phyloP scores from a whole-genome alignment of 441 rosid genomes.

The Pelargonium australe region DNA sequence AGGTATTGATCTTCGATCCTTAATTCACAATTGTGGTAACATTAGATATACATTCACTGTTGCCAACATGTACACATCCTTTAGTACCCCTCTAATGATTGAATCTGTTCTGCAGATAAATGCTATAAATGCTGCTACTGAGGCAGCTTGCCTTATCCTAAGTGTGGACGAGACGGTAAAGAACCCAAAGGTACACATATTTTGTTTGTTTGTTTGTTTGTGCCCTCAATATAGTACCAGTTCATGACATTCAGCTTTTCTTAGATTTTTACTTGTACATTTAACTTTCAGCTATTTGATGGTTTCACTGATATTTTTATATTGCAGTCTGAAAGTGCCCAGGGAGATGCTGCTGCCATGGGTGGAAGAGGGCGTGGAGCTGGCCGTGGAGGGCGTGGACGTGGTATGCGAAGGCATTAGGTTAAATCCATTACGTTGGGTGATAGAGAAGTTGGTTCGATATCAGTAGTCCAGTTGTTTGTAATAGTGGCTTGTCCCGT shows the following conservation, averaged over 20 bases:
- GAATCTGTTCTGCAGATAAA: conserved; percentile 50
- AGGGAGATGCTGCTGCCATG: conserved; percentile 98
- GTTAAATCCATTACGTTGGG: too few species aligned
- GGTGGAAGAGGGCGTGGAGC: conserved; percentile 51
- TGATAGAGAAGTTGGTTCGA: too few species aligned
- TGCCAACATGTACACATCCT: not conserved
- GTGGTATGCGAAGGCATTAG: conserved; percentile 73
- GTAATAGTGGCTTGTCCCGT: not conserved
- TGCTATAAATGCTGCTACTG: conserved; percentile 98
- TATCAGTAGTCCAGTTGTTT: not conserved
- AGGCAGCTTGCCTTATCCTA: conserved; percentile 91
- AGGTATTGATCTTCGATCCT: conserved; percentile 37
- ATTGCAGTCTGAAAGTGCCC: conserved; percentile 94
- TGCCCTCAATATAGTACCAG: too few species aligned
- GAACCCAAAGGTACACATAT: conserved; percentile 76
- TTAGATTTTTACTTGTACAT: too few species aligned
- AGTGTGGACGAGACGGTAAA: conserved; percentile 98
- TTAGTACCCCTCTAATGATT: not conserved
- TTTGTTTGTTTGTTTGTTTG: too few species aligned
- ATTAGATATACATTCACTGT: too few species aligned
- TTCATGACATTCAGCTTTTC: too few species aligned
- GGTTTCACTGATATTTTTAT: not conserved
- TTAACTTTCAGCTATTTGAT: too few species aligned
- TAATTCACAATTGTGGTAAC: not conserved
- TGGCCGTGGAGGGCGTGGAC: conserved; percentile 80